Percentiles rank a stretch among this genome's conserved stretches.
Evolutionary conservation across 2,329 filamentous ascomycete genomes (phyloP).

Genomic region (Macrophomina phaseolina): DNA sequence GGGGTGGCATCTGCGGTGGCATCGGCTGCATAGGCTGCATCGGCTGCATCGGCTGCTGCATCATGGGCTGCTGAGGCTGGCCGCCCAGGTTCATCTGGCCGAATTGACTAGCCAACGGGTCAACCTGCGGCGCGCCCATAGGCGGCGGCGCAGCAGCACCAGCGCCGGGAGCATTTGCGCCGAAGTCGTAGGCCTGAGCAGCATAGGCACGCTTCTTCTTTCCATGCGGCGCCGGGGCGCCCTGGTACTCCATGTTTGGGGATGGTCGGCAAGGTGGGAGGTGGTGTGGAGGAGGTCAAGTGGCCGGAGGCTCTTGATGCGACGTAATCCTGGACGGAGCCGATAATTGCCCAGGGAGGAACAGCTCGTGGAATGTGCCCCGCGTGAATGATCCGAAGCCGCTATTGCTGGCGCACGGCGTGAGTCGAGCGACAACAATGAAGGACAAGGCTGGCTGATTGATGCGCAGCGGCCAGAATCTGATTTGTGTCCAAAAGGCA

Average conservation of each 20-base stretch:
- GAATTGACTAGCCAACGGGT: constrained; percentile 82
- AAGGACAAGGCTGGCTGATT: neutral
- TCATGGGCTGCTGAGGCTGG: constrained; percentile 47
- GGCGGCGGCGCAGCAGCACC: constrained; percentile 54
- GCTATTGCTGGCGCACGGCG: neutral
- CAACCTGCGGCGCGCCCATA: constrained; percentile 62
- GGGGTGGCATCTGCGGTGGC: constrained; percentile 23
- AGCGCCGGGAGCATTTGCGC: constrained; percentile 69
- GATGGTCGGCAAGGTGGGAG: constrained; percentile 10
- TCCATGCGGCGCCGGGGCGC: constrained; percentile 44
- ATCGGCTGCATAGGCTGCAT: constrained; percentile 43
- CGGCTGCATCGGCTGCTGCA: constrained; percentile 55
- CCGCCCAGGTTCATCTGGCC: constrained; percentile 72
- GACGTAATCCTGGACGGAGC: constrained; percentile 26
- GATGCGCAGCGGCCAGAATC: neutral
- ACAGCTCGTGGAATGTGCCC: constrained; percentile 12
- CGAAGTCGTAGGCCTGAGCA: constrained; percentile 92
- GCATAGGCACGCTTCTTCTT: constrained; percentile 97
- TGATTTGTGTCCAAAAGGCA: constrained; percentile 20
- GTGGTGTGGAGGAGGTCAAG: constrained; percentile 22
- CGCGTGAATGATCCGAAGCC: neutral
- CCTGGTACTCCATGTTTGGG: constrained; percentile 26
- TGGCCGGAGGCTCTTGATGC: constrained; percentile 28
- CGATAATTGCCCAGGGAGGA: constrained; percentile 17
- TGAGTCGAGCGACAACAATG: neutral